Percentiles rank a stretch among this genome's conserved stretches.
Evolutionary conservation across 768 basidiomycete genomes (phyloP).

Genomic region (Tricholoma hemisulphureum): DNA sequence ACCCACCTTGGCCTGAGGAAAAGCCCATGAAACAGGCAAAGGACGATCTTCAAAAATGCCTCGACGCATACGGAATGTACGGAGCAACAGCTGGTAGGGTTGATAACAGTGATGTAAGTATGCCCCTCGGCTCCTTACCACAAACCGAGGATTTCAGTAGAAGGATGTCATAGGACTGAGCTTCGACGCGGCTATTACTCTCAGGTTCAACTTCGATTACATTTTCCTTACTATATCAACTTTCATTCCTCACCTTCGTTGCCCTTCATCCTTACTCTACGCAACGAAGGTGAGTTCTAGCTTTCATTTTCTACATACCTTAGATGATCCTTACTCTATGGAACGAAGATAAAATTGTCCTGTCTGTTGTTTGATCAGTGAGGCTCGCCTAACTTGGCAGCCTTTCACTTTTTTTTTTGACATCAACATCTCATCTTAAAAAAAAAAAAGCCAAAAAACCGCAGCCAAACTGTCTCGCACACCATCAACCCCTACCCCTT

Average conservation of each 20-base stretch:
- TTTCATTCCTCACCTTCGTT: neutral
- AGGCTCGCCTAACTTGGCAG: neutral
- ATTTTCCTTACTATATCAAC: neutral
- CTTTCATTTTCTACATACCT: neutral
- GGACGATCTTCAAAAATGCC: no score
- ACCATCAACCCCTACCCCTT: neutral
- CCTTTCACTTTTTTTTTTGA: constrained; percentile 1
- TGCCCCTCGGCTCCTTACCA: neutral
- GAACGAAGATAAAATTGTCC: neutral
- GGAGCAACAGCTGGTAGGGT: no score
- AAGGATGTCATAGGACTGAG: neutral
- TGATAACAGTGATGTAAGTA: no score
- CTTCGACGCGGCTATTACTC: neutral
- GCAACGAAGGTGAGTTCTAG: neutral
- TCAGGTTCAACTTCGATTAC: neutral
- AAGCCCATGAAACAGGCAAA: no score
- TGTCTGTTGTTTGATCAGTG: neutral
- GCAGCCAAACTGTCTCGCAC: neutral
- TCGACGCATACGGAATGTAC: no score
- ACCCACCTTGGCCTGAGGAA: no score
- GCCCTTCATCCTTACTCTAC: neutral
- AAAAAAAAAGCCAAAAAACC: no score
- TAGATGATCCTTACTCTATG: neutral
- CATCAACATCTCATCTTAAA: neutral
- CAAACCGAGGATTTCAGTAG: neutral